phyloP scores from a whole-genome alignment of 768 basidiomycete species.

The Rhodotorula kratochvilovae region DNA sequence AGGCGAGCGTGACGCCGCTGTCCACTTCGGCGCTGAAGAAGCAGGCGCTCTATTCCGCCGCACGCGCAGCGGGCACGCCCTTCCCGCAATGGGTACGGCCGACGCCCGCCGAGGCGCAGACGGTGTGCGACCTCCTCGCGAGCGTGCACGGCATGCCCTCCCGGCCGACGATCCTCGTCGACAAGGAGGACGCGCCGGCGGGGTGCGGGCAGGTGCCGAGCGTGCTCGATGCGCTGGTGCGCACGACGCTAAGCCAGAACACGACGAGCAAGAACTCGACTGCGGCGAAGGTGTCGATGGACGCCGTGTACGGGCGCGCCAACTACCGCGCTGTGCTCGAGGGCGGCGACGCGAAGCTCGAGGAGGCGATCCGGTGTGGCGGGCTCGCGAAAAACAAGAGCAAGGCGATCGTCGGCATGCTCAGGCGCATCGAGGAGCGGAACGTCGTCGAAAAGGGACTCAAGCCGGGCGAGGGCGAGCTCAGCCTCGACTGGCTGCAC shows the following conservation, averaged over 20 bases:
- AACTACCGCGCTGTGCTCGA: slow-evolving; percentile 37
- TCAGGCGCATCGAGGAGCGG: slow-evolving; percentile 22
- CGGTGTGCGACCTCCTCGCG: slow-evolving; percentile 37
- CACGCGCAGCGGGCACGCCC: slow-evolving; percentile 20
- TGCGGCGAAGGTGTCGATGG: slow-evolving; percentile 26
- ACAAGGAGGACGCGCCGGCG: slow-evolving; percentile 28
- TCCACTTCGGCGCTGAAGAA: slow-evolving; percentile 22
- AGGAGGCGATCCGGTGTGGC: slow-evolving; percentile 37
- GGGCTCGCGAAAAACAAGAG: slow-evolving; percentile 42
- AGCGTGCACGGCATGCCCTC: slow-evolving; percentile 38
- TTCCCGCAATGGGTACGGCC: slow-evolving; percentile 38
- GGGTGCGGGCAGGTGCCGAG: slow-evolving; percentile 40
- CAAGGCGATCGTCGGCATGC: slow-evolving; percentile 39
- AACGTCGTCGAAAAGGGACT: background rate
- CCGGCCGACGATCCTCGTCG: slow-evolving; percentile 32
- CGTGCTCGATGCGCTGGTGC: slow-evolving; percentile 41
- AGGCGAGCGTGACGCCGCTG: background rate
- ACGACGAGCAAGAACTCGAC: slow-evolving; percentile 24
- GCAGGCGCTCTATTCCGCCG: background rate
- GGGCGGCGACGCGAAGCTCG: slow-evolving; percentile 25
- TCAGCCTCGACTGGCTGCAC: slow-evolving; percentile 38
- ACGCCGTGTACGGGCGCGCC: slow-evolving; percentile 35
- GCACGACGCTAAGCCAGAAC: slow-evolving; percentile 38
- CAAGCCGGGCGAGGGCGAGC: slow-evolving; percentile 20
- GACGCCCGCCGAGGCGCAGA: slow-evolving; percentile 33